Conservation (phyloP, 768 basidiomycete species). For the Lactifluus pinguis region DNA sequence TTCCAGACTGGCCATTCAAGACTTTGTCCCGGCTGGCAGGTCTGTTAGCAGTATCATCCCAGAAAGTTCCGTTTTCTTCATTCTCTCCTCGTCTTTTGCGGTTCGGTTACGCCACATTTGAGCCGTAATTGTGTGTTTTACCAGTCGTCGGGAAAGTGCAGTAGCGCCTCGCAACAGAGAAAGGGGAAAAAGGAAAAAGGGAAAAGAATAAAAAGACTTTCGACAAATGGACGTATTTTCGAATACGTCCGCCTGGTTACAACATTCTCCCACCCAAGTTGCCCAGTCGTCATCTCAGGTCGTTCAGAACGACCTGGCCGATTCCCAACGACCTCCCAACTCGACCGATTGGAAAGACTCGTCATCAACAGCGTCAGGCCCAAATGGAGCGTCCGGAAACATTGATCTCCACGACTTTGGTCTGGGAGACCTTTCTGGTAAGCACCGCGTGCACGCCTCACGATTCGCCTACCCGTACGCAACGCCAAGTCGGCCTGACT, state of each 20-base stretch:
- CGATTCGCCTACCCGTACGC: not conserved
- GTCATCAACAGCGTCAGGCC: constrained; percentile 21
- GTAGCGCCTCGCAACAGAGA: constrained; percentile 28
- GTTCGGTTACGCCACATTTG: constrained; percentile 15
- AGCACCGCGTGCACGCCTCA: constrained; percentile 13
- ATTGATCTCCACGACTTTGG: constrained; percentile 21
- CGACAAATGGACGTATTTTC: constrained; percentile 38
- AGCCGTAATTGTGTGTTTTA: constrained; percentile 19
- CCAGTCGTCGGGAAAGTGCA: constrained; percentile 17
- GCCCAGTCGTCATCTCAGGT: constrained; percentile 7
- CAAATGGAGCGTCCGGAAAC: constrained; percentile 25
- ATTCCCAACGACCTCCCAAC: constrained; percentile 24
- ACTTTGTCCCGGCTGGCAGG: constrained; percentile 14
- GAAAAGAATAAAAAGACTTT: constrained; percentile 34
- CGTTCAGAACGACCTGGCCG: constrained; percentile 7
- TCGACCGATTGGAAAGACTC: constrained; percentile 32
- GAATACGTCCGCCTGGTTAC: constrained; percentile 34
- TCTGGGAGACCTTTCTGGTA: constrained; percentile 19
- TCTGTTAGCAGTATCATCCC: constrained; percentile 18
- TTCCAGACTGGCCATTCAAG: constrained; percentile 16
- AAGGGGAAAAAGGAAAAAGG: constrained; percentile 32
- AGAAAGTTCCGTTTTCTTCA: constrained; percentile 13
- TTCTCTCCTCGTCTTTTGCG: constrained; percentile 18
- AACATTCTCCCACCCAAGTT: constrained; percentile 27
- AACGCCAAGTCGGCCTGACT: constrained; percentile 2